Evolutionary conservation across 495 filamentous ascomycete genomes (phyloP), one percentile per base, ranked within the genome.

Genomic region (Trichoderma asperelloides): DNA sequence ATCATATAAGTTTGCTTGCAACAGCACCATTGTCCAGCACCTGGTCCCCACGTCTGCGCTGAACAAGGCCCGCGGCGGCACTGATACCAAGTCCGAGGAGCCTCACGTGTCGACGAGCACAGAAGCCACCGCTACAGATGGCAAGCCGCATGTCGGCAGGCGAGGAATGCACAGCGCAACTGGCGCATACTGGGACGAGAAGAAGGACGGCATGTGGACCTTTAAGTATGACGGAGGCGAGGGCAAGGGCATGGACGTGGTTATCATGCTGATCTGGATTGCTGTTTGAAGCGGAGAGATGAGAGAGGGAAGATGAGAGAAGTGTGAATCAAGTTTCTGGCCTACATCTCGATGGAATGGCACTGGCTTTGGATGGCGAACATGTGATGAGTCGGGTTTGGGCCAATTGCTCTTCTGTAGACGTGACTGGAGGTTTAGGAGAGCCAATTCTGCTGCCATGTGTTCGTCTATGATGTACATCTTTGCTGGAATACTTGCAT

Each of bases 21-120:
- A 96, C 84, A 96, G 91, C 83, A 98, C 93, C 70, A 97, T 98
- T 74, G 95, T 98, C 68, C 95, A 98, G 77, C 94, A 98, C 74
- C 80, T 89, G 16, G 78, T 86, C 62, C 78, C 85, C 66, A 82
- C 82, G 25, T 78, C 82, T 65, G 76, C 80, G 66, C 75, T 83
- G 21, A 85, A 84, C 77, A 84, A 83, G 77, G 69, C 81, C 60
- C 79, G 77, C 43, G 78, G 76, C 63, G 78, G 76, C 65, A 75
- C 71, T 68, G 75, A 77, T 49, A 70, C 74, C 25, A 75, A 72
- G 65, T 66, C 70, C 65, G 70, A 72, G n/a, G 74, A 72, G 64
- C 72, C 77, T 2, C 70, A 68, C 47, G 71, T 77, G 27, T 75
- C 72, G 63, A 76, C 78, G n/a, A 76, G 75, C 66, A 69, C 71